phyloP scores from a whole-genome alignment of 1,284 basidiomycete species.

The Ustilago xerochloae region DNA sequence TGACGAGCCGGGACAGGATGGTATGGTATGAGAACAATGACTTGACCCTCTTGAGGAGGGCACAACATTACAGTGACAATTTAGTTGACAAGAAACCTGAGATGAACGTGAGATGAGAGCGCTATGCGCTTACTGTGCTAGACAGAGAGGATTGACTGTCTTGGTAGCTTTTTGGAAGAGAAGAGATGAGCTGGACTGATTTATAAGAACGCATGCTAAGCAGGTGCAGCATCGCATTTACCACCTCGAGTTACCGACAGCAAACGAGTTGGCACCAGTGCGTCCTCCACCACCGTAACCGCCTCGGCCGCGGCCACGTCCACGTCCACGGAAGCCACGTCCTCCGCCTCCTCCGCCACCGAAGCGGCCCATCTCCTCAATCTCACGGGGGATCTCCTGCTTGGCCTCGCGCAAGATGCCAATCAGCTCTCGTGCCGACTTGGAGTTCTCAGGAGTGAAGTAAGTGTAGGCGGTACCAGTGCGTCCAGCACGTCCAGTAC shows the following conservation, averaged over 20 bases:
- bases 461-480: constrained; percentile 94
- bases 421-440: constrained; percentile 90
- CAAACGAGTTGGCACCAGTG: constrained; percentile 61
- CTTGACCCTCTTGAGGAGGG: background rate
- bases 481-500: constrained; percentile 75
- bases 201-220: no score
- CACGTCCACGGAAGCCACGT: constrained; percentile 53
- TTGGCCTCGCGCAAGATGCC: constrained; percentile 90
- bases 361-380: constrained; percentile 92
- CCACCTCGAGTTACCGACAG: constrained; percentile 58
- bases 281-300: constrained; percentile 51
- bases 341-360: constrained; percentile 70
- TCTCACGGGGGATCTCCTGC: constrained; percentile 83
- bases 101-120: background rate
- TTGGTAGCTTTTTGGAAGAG: background rate
- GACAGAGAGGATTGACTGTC: background rate
- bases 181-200: background rate
- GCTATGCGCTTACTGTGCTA: background rate
- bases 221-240: constrained; percentile 31
- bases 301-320: constrained; percentile 55
- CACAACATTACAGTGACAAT: constrained; percentile 12
- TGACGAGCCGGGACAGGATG: background rate
- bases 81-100: no score
- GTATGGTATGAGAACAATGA: constrained; percentile 11
- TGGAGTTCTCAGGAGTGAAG: constrained; percentile 86